Conservation (phyloP, 2,329 filamentous ascomycete species). For the Keithomyces neogunnii region DNA sequence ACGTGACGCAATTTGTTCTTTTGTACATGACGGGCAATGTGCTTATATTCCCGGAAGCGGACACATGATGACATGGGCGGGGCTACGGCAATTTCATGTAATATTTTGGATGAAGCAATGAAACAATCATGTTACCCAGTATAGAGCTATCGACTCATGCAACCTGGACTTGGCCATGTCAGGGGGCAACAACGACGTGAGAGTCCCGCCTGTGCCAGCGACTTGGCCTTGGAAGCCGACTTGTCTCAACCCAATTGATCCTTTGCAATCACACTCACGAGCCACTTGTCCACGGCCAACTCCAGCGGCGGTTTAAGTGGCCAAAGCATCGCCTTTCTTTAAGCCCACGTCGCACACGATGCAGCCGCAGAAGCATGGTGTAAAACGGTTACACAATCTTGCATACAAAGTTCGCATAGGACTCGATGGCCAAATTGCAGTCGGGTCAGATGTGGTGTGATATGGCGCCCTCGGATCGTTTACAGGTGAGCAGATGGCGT, state of each 20-base stretch:
- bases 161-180: too few species aligned
- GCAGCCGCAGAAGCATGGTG: neutral
- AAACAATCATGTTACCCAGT: neutral
- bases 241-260: too few species aligned
- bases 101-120: constrained; percentile 4
- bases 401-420: neutral
- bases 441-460: neutral
- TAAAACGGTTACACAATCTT: neutral
- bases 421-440: neutral
- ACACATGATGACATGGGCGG: neutral
- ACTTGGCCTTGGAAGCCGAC: too few species aligned
- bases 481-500: too few species aligned
- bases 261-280: too few species aligned
- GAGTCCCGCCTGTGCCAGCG: too few species aligned
- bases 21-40: constrained; percentile 1
- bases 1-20: neutral
- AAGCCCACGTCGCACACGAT: neutral
- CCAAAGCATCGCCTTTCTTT: neutral
- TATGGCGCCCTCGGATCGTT: neutral
- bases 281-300: too few species aligned
- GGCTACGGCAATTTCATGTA: neutral
- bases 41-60: neutral
- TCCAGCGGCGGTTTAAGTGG: neutral
- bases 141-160: neutral
- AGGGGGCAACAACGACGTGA: too few species aligned